These are phyloP conservation scores for Rhynchosporium secalis DNA, from an alignment of 2,329 filamentous ascomycete species.

Conservation along the genomic window DNA sequence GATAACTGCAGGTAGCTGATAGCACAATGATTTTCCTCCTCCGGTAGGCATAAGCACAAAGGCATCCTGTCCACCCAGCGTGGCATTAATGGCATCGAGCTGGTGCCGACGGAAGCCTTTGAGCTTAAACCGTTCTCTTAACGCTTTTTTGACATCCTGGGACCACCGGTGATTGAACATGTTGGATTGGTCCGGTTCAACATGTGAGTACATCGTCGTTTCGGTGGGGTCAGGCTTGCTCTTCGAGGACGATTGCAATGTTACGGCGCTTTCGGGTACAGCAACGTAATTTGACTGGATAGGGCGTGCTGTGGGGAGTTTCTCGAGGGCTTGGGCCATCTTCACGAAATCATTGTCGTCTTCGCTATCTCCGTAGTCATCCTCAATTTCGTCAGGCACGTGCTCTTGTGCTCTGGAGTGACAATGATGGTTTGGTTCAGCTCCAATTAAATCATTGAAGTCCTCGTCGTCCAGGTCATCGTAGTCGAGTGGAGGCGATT, in stretches of 20 bases:
- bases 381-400: conserved; percentile 12
- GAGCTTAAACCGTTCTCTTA: conserved; percentile 82
- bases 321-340: conserved; percentile 46
- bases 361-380: conserved; percentile 27
- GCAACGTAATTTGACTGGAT: conserved; percentile 16
- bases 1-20: conserved; percentile 88
- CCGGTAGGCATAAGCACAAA: conserved; percentile 98
- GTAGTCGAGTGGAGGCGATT: conserved; percentile 28
- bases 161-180: conserved; percentile 78
- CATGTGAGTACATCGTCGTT: conserved; percentile 38
- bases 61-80: conserved; percentile 79
- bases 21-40: conserved; percentile 94
- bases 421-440: conserved; percentile 30
- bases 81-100: conserved; percentile 93
- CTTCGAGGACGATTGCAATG: conserved; percentile 21
- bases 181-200: conserved; percentile 44
- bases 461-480: conserved; percentile 32
- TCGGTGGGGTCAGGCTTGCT: conserved; percentile 11
- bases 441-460: conserved; percentile 31
- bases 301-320: conserved; percentile 25
- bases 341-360: conserved; percentile 41
- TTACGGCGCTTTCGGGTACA: conserved; percentile 16
- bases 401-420: conserved; percentile 12
- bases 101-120: conserved; percentile 88
- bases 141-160: conserved; percentile 73